Conservation (phyloP, 1,284 basidiomycete genomes). For the Pterulicium gracile region DNA sequence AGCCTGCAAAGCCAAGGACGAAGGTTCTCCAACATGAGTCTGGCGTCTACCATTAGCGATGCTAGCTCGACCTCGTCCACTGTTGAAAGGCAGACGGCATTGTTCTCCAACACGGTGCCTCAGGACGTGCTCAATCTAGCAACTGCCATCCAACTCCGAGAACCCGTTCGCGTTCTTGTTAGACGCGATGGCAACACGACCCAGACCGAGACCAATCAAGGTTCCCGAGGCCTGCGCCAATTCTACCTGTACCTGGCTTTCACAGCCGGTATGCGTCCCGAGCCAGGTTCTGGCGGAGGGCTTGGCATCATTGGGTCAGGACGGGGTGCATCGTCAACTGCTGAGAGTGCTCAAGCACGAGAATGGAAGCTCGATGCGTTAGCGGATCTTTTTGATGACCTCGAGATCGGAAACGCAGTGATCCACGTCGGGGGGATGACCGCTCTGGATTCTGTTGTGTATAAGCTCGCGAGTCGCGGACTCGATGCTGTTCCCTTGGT, state of each 20-base stretch:
- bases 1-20: conserved; percentile 41
- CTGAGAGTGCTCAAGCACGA: conserved; percentile 80
- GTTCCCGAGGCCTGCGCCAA: conserved; percentile 79
- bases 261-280: conserved; percentile 70
- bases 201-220: conserved; percentile 57
- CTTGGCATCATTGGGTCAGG: conserved; percentile 88
- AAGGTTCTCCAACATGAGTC: conserved; percentile 45
- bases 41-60: conserved; percentile 31
- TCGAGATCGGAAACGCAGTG: conserved; percentile 75
- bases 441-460: conserved; percentile 77
- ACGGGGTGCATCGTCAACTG: conserved; percentile 54
- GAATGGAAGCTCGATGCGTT: conserved; percentile 98
- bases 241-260: conserved; percentile 91
- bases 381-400: conserved; percentile 87
- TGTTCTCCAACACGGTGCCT: conserved; percentile 93
- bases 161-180: conserved; percentile 93
- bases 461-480: conserved; percentile 79
- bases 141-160: conserved; percentile 78
- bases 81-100: conserved; percentile 86
- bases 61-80: conserved; percentile 19
- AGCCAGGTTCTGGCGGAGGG: conserved; percentile 49
- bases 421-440: conserved; percentile 85
- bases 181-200: conserved; percentile 87
- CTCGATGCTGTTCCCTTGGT: conserved; percentile 80
- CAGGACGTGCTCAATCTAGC: conserved; percentile 91